A percentile compares a stretch with the other conserved stretches of the same genome.
Conservation (phyloP, 129 eudicot species). For the Centella asiatica region DNA sequence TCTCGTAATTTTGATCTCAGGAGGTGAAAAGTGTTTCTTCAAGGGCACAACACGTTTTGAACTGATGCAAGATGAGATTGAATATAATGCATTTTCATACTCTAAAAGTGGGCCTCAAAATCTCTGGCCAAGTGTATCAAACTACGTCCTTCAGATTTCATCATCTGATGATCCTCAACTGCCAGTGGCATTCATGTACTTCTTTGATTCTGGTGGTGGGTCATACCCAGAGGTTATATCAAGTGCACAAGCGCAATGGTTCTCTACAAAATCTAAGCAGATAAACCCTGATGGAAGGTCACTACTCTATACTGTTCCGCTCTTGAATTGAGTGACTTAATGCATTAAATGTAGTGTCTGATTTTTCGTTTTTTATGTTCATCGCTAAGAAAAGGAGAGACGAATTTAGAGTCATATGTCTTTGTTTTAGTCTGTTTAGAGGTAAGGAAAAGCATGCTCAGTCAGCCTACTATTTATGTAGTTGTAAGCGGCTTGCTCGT, state of each 20-base stretch:
- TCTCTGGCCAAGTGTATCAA: slow-evolving; percentile 92
- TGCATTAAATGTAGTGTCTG: not conserved
- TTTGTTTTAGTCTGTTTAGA: not conserved
- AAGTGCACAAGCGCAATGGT: slow-evolving; percentile 71
- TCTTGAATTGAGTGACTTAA: not conserved
- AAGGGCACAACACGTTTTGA: slow-evolving; percentile 77
- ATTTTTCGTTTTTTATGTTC: not conserved
- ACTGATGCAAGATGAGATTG: slow-evolving; percentile 57
- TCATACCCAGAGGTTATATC: slow-evolving; percentile 91
- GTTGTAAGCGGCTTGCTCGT: slow-evolving; percentile 1
- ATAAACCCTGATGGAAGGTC: slow-evolving; percentile 79
- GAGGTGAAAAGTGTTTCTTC: slow-evolving; percentile 56
- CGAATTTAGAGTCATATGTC: not conserved
- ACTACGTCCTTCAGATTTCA: slow-evolving; percentile 56
- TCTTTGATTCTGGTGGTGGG: slow-evolving; percentile 95
- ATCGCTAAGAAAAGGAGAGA: not conserved
- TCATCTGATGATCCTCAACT: slow-evolving; percentile 34
- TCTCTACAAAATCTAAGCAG: slow-evolving; percentile 44
- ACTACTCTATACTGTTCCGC: not conserved
- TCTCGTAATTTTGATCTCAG: slow-evolving; percentile 15
- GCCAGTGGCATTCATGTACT: slow-evolving; percentile 58
- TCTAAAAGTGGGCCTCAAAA: slow-evolving; percentile 54
- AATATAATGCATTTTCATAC: slow-evolving; percentile 35
- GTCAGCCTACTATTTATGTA: slow-evolving; percentile 1
- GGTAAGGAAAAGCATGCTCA: not conserved